Conservation (phyloP, 768 basidiomycete genomes). For the Hericium alpestre region DNA sequence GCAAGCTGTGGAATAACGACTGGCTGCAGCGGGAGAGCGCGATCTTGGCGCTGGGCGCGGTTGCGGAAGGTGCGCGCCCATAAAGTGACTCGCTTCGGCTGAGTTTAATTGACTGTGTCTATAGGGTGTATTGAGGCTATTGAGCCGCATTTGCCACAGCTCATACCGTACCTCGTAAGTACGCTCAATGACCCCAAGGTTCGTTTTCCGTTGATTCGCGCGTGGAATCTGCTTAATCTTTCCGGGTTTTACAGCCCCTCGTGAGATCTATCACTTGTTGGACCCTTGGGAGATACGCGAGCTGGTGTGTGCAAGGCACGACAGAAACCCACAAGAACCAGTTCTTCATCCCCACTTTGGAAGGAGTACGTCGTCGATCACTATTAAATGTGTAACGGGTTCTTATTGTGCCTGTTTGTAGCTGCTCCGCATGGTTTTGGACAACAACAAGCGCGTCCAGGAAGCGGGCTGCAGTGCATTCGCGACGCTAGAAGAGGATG, state of each 20-base stretch:
- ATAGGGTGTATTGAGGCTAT: slow-evolving; percentile 93
- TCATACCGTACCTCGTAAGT: slow-evolving; percentile 87
- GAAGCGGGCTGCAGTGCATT: slow-evolving; percentile 99
- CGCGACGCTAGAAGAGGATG: slow-evolving; percentile 96
- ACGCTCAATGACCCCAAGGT: slow-evolving; percentile 90
- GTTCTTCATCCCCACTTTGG: slow-evolving; percentile 96
- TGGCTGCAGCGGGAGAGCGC: slow-evolving; percentile 95
- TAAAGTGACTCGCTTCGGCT: neutral
- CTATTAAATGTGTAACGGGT: neutral
- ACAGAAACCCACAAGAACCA: slow-evolving; percentile 80
- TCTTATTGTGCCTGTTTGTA: slow-evolving; percentile 21
- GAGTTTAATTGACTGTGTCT: neutral
- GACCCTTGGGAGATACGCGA: slow-evolving; percentile 97
- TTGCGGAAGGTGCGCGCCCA: slow-evolving; percentile 78
- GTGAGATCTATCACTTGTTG: slow-evolving; percentile 98
- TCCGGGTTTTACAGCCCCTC: slow-evolving; percentile 52
- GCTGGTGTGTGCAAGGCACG: slow-evolving; percentile 84
- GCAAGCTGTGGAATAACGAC: slow-evolving; percentile 84
- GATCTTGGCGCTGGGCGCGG: slow-evolving; percentile 90
- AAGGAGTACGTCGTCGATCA: slow-evolving; percentile 60
- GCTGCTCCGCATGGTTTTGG: slow-evolving; percentile 94
- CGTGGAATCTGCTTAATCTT: neutral
- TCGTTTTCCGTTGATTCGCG: slow-evolving; percentile 8
- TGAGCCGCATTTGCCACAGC: slow-evolving; percentile 86
- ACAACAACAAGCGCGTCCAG: slow-evolving; percentile 98